phyloP scores from a whole-genome alignment of 768 basidiomycete species.

The Leccinum arenicola region DNA sequence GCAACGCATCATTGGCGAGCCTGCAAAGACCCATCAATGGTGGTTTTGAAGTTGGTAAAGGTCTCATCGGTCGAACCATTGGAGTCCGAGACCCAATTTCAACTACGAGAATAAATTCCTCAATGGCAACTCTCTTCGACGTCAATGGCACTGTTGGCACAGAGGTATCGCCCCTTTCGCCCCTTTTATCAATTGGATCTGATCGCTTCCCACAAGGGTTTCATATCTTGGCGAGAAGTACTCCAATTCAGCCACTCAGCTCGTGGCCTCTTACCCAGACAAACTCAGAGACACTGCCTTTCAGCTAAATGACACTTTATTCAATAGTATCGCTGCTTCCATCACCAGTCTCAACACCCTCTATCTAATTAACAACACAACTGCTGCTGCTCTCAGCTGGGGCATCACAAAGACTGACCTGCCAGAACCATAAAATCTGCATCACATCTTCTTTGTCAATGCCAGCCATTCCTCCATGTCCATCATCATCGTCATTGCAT shows the following conservation, averaged over 20 bases:
- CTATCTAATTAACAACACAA: constrained; percentile 95
- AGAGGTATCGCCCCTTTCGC: constrained; percentile 51
- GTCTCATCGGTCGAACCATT: constrained; percentile 76
- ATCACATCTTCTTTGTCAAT: constrained; percentile 92
- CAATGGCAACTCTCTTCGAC: constrained; percentile 81
- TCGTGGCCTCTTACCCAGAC: constrained; percentile 86
- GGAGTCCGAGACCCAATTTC: constrained; percentile 71
- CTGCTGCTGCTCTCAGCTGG: constrained; percentile 93
- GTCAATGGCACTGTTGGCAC: constrained; percentile 78
- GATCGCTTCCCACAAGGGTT: constrained; percentile 50
- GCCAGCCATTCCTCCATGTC: constrained; percentile 92
- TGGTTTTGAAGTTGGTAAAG: too few relatives aligned
- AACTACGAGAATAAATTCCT: constrained; percentile 89
- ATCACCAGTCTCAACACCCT: constrained; percentile 90
- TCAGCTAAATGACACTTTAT: constrained; percentile 66
- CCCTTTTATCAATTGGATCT: constrained; percentile 10
- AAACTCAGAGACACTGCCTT: constrained; percentile 87
- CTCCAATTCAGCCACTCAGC: constrained; percentile 83
- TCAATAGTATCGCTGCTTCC: constrained; percentile 81
- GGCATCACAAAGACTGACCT: constrained; percentile 99
- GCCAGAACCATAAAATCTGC: constrained; percentile 76
- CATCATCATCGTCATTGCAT: constrained; percentile 69
- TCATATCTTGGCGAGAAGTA: constrained; percentile 81
- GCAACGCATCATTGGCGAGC: constrained; percentile 87
- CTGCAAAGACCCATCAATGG: constrained; percentile 82